Percentiles rank a stretch among this genome's conserved stretches.
These are phyloP conservation scores for Amauroascus verrucosus DNA, from an alignment of 2,329 filamentous ascomycete genomes.

Conservation along the genomic window DNA sequence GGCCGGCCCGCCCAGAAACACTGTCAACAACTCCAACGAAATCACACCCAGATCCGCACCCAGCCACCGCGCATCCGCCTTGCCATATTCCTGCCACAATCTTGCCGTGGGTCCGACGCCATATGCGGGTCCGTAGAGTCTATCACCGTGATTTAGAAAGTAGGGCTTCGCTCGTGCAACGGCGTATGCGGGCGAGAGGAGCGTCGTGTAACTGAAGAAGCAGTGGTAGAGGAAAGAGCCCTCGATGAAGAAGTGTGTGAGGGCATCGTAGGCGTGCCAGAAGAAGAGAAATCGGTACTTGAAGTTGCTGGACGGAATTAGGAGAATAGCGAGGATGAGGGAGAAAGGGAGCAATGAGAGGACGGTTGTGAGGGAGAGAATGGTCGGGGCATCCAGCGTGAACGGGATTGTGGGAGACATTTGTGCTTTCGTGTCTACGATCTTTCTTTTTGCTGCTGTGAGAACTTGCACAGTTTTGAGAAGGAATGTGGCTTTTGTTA, in stretches of 20 bases:
- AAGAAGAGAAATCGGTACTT: constrained; percentile 69
- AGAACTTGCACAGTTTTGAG: no score
- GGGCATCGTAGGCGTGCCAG: constrained; percentile 88
- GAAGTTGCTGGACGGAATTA: constrained; percentile 46
- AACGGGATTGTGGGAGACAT: constrained; percentile 14
- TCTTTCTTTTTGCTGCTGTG: not conserved
- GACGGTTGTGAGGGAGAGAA: constrained; percentile 46
- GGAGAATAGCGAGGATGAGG: constrained; percentile 38
- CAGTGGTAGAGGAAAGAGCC: constrained; percentile 88
- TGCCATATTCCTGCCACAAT: constrained; percentile 57
- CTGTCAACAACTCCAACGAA: constrained; percentile 51
- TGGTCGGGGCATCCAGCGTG: constrained; percentile 29
- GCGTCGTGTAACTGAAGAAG: constrained; percentile 58
- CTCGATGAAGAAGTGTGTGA: constrained; percentile 86
- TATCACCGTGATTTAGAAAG: constrained; percentile 45
- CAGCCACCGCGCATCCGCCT: constrained; percentile 53
- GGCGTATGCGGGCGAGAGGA: constrained; percentile 21
- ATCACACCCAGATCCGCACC: constrained; percentile 50
- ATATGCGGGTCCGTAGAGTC: constrained; percentile 51
- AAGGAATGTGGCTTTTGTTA: not conserved
- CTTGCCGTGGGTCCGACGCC: constrained; percentile 44
- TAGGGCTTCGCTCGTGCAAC: constrained; percentile 26
- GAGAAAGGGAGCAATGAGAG: constrained; percentile 46
- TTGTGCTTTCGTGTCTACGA: not conserved
- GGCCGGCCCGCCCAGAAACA: constrained; percentile 48